phyloP scores from a whole-genome alignment of 208 protist genomes.

The Endotrypanum monterogeii region DNA sequence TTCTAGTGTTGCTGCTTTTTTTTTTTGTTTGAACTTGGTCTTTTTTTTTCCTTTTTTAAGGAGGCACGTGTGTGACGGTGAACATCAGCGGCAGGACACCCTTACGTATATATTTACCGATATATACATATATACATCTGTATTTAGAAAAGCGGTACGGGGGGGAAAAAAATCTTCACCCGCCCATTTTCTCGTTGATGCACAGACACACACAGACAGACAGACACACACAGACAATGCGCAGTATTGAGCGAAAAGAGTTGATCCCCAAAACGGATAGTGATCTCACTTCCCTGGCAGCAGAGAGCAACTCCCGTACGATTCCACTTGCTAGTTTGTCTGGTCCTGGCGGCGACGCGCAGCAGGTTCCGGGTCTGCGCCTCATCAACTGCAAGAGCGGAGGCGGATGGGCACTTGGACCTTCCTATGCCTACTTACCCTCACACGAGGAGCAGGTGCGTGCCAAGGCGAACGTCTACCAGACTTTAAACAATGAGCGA shows the following conservation, averaged over 20 bases:
- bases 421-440: conserved; percentile 51
- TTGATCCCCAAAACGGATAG: conserved; percentile 1
- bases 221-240: not conserved
- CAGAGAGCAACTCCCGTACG: conserved; percentile 14
- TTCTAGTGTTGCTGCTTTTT: no score
- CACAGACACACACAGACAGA: not conserved
- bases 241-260: conserved; percentile 2
- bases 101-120: no score
- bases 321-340: not conserved
- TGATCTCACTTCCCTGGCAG: conserved; percentile 6
- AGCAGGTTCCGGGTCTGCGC: conserved; percentile 39
- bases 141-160: not conserved
- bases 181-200: not conserved
- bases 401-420: conserved; percentile 69
- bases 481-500: not conserved
- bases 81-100: no score
- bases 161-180: not conserved
- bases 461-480: conserved; percentile 30
- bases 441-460: conserved; percentile 46
- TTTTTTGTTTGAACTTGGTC: not conserved
- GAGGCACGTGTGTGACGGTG: no score
- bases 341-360: conserved; percentile 1
- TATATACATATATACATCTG: no score
- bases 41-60: not conserved
- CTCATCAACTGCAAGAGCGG: conserved; percentile 54